Evolutionary conservation across 768 basidiomycete genomes (phyloP), one percentile per base, ranked within the genome.

Genomic region (Pleurotus sapidus): DNA sequence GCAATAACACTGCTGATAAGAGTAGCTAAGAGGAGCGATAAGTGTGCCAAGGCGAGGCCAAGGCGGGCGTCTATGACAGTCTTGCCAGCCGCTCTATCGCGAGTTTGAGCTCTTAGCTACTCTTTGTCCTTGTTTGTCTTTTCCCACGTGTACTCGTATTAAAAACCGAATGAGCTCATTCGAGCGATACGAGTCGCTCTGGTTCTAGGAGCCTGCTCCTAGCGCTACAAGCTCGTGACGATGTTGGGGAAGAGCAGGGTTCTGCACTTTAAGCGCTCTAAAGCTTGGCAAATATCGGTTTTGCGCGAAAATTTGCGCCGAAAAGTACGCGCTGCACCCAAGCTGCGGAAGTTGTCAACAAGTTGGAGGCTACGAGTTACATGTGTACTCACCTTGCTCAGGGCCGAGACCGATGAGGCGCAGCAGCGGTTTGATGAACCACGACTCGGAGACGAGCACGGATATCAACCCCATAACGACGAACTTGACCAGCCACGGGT

Each of bases 361-460:
- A 17, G 15, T n/a, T n/a, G n/a, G 2, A 11, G 39, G 11, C 39
- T 4, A 45, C 20, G 7, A 5, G 6, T 3, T n/a, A 5, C n/a
- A n/a, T 12, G 20, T n/a, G n/a, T 27, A 48, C 15, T n/a, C 30
- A 72, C 73, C 70, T 70, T 72, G 70, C 3, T 67, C 62, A 4
- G 70, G 70, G 4, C 72, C 70, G 54, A 76, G 74, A n/a, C 75
- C 76, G 55, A 77, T 71, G 2, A 74, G 5, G 2, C 65, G 49
- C 11, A 73, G 54, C 6, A 75, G 9, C 6, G 65, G 69, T 15
- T 71, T 68, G 25, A 72, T 57, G 14, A 78, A 9, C 62, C 59
- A 65, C 18, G 39, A 47, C 49, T 73, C 70, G 3, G 74, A 73
- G 23, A 74, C 57, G 54, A 74, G 50, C 37, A 70, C 8, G 8